phyloP scores from a whole-genome alignment of 2,329 filamentous ascomycete genomes.

The Niveomyces coronatus region DNA sequence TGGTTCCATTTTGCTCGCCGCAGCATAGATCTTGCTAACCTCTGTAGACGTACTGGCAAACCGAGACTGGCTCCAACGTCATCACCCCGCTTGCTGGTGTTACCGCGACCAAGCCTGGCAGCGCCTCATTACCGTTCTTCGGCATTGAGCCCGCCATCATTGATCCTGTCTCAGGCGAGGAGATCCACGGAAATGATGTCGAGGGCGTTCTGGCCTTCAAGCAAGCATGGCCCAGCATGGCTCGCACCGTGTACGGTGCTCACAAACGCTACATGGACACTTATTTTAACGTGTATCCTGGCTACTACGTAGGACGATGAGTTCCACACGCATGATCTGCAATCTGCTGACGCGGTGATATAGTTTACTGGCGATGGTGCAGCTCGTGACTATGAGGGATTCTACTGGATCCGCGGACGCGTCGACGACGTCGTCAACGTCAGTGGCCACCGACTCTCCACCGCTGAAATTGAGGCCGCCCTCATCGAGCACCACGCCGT shows the following conservation, averaged over 20 bases:
- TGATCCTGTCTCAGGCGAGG: slow-evolving; percentile 87
- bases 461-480: slow-evolving; percentile 94
- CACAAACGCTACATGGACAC: slow-evolving; percentile 99
- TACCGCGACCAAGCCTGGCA: slow-evolving; percentile 93
- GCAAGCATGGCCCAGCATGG: slow-evolving; percentile 97
- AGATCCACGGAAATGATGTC: slow-evolving; percentile 90
- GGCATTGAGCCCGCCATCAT: slow-evolving; percentile 97
- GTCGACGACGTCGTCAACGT: slow-evolving; percentile 99
- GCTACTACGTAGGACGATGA: slow-evolving; percentile 76
- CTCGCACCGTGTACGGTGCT: slow-evolving; percentile 91
- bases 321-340: slow-evolving; percentile 8
- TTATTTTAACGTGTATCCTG: slow-evolving; percentile 94
- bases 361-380: slow-evolving; percentile 90
- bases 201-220: slow-evolving; percentile 96
- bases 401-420: slow-evolving; percentile 99
- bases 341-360: slow-evolving; percentile 4
- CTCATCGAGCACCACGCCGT: slow-evolving; percentile 85
- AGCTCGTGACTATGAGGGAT: slow-evolving; percentile 91
- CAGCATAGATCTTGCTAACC: slow-evolving; percentile 8
- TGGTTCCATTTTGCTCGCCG: background rate
- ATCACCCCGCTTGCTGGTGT: slow-evolving; percentile 89
- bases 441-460: slow-evolving; percentile 89
- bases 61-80: slow-evolving; percentile 92
- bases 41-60: slow-evolving; percentile 97
- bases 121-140: slow-evolving; percentile 93